Percentiles rank a stretch among this genome's conserved stretches.
These are phyloP conservation scores for Usnea hakonensis DNA, from an alignment of 495 filamentous ascomycete genomes.

Conservation along the genomic window DNA sequence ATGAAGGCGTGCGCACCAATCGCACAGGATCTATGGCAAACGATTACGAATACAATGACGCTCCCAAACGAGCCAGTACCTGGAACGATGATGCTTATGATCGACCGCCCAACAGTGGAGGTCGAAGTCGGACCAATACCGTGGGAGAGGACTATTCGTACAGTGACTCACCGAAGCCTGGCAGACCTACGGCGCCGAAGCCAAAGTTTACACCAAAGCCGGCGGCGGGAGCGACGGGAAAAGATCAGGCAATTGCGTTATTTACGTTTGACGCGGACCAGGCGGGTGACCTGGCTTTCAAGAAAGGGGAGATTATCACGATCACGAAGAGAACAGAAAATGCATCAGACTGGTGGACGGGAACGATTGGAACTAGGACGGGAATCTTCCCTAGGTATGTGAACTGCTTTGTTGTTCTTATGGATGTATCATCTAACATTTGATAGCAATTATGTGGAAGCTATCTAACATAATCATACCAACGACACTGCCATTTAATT, in stretches of 20 bases:
- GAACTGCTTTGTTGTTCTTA: background rate
- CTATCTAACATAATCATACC: slow-evolving; percentile 10
- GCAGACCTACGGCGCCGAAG: slow-evolving; percentile 77
- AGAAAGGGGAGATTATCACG: slow-evolving; percentile 97
- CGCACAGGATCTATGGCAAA: slow-evolving; percentile 46
- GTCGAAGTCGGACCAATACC: slow-evolving; percentile 41
- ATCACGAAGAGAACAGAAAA: slow-evolving; percentile 93
- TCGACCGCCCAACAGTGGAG: slow-evolving; percentile 42
- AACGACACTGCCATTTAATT: background rate
- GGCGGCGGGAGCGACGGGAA: slow-evolving; percentile 57
- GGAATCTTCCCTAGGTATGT: slow-evolving; percentile 52
- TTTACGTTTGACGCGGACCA: slow-evolving; percentile 94
- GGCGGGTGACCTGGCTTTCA: slow-evolving; percentile 85
- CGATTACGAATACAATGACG: slow-evolving; percentile 56
- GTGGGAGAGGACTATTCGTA: slow-evolving; percentile 53
- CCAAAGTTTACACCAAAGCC: slow-evolving; percentile 58
- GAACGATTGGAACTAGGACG: slow-evolving; percentile 54
- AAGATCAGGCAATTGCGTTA: slow-evolving; percentile 80
- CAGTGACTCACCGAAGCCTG: slow-evolving; percentile 45
- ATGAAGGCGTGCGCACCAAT: slow-evolving; percentile 59
- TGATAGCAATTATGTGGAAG: slow-evolving; percentile 26
- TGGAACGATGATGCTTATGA: slow-evolving; percentile 92
- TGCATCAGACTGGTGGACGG: slow-evolving; percentile 84
- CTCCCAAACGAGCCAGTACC: slow-evolving; percentile 62
- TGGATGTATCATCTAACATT: background rate